Percentiles rank a stretch among this genome's conserved stretches.
These are phyloP conservation scores for Brasenia schreberi DNA, from an alignment of 164 flowering plant species.

Conservation along the genomic window DNA sequence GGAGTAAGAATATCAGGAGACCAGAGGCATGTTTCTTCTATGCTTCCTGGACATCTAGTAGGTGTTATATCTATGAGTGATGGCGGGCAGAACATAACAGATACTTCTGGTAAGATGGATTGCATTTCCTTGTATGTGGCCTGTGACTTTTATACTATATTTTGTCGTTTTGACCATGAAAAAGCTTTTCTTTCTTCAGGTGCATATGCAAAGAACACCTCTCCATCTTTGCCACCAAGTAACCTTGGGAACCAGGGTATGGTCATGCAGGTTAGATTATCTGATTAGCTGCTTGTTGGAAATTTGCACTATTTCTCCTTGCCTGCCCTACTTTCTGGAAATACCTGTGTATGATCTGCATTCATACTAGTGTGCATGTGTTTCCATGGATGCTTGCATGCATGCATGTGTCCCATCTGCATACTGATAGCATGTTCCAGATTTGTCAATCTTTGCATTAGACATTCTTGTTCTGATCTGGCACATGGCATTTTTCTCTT, in stretches of 20 bases:
- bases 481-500: too few species aligned
- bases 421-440: too few species aligned
- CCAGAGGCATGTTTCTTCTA: conserved; percentile 63
- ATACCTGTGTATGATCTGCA: too few species aligned
- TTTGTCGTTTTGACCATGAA: too few species aligned
- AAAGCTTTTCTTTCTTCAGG: conserved; percentile 26
- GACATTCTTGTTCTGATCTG: too few species aligned
- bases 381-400: too few species aligned
- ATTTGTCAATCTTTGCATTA: too few species aligned
- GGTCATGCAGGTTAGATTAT: conserved; percentile 40
- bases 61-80: conserved; percentile 58
- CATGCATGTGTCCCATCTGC: too few species aligned
- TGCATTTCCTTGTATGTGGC: not conserved
- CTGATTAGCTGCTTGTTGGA: too few species aligned
- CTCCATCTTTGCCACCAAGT: conserved; percentile 38
- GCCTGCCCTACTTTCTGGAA: too few species aligned
- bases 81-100: conserved; percentile 40
- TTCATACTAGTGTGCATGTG: too few species aligned
- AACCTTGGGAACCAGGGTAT: conserved; percentile 37
- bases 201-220: conserved; percentile 53
- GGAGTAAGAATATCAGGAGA: conserved; percentile 71
- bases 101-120: conserved; percentile 54
- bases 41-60: conserved; percentile 74
- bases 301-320: too few species aligned
- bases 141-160: not conserved